phyloP scores from a whole-genome alignment of 2,329 filamentous ascomycete species.

The Cercospora beticola region DNA sequence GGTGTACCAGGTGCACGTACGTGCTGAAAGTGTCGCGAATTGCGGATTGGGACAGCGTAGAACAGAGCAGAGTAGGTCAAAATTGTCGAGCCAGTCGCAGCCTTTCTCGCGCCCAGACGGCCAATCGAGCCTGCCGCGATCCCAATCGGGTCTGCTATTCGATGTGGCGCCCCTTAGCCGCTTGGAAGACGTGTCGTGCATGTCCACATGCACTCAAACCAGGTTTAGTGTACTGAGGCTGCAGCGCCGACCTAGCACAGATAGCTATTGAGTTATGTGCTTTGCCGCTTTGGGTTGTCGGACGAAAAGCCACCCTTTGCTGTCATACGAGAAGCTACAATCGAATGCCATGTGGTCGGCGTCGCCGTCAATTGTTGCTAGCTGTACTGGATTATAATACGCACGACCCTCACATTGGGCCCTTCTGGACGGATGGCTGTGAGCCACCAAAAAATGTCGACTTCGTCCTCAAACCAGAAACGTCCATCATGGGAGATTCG shows the following conservation, averaged over 20 bases:
- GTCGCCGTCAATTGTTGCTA: background rate
- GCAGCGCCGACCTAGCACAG: background rate
- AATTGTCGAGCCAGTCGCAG: background rate
- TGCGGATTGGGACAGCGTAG: background rate
- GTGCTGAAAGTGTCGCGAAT: background rate
- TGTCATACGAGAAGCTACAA: background rate
- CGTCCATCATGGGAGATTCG: background rate
- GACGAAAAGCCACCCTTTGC: background rate
- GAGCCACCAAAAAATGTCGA: background rate
- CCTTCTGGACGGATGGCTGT: background rate
- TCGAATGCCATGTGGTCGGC: background rate
- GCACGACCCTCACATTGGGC: background rate
- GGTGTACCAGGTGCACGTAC: background rate
- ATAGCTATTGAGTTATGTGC: background rate
- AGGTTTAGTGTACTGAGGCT: background rate
- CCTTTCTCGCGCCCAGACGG: background rate
- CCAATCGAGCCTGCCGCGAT: background rate
- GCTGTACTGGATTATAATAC: background rate
- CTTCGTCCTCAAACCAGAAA: background rate
- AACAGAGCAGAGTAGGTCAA: background rate
- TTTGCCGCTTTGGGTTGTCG: background rate
- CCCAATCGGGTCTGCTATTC: background rate
- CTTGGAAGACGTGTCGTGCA: background rate
- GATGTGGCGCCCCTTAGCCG: background rate
- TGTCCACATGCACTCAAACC: background rate